Percentiles rank a stretch among this genome's conserved stretches.
Conservation (phyloP, 345 rosid species). For the Salix viminalis region DNA sequence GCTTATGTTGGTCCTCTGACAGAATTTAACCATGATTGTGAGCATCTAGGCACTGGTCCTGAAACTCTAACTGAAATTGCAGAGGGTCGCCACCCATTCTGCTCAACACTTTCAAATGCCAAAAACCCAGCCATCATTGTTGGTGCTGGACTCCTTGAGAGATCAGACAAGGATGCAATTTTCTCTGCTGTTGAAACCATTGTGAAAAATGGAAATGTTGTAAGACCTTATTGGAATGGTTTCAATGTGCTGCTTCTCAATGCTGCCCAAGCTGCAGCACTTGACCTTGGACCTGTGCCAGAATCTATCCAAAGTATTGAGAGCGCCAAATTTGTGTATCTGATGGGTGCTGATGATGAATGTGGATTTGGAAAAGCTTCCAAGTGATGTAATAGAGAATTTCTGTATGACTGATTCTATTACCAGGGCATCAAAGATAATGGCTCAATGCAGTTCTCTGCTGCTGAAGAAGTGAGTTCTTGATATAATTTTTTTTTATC, state of each 20-base stretch:
- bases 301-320: constrained; percentile 60
- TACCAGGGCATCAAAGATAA: constrained; percentile 94
- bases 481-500: constrained; percentile 12
- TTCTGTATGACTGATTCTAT: constrained; percentile 95
- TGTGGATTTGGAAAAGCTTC: constrained; percentile 68
- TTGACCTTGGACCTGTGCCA: constrained; percentile 94
- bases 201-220: constrained; percentile 60
- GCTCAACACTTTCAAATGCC: constrained; percentile 57
- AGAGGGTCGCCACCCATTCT: constrained; percentile 74
- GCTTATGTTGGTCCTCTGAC: too few species aligned
- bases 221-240: constrained; percentile 94
- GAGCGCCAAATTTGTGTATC: constrained; percentile 76
- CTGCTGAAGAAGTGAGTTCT: constrained; percentile 63
- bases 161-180: constrained; percentile 73
- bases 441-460: constrained; percentile 92
- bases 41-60: constrained; percentile 91
- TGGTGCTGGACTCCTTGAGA: constrained; percentile 84
- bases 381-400: constrained; percentile 55
- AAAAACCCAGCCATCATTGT: constrained; percentile 88
- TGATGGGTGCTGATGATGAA: constrained; percentile 92
- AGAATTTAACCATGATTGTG: constrained; percentile 72
- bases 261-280: constrained; percentile 98
- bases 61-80: constrained; percentile 72
- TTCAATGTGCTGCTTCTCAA: constrained; percentile 72
- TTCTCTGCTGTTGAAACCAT: constrained; percentile 70